Percentiles rank a stretch among this genome's conserved stretches.
Conservation (phyloP, 2,329 filamentous ascomycete genomes). For the Botrytis fragariae region DNA sequence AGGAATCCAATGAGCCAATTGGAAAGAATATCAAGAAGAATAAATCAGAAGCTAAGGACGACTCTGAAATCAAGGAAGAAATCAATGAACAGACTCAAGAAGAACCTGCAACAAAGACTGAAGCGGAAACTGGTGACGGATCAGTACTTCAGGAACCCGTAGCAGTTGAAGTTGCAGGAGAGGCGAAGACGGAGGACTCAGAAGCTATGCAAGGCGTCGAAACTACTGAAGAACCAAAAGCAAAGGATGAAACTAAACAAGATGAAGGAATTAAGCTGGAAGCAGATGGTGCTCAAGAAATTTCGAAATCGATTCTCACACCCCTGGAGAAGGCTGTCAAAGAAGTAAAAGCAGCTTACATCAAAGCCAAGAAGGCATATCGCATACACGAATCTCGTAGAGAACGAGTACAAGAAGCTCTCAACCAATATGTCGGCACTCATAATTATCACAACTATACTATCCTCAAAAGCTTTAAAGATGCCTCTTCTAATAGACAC, state of each 20-base stretch:
- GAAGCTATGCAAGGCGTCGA: conserved; percentile 11
- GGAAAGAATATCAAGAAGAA: conserved; percentile 14
- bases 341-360: conserved; percentile 76
- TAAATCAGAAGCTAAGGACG: conserved; percentile 14
- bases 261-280: conserved; percentile 4
- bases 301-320: conserved; percentile 30
- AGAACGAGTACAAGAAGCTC: conserved; percentile 69
- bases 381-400: conserved; percentile 73
- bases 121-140: not conserved
- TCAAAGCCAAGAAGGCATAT: conserved; percentile 79
- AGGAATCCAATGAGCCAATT: conserved; percentile 27
- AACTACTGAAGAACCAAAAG: not conserved
- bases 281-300: conserved; percentile 22
- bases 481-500: conserved; percentile 81
- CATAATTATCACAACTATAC: conserved; percentile 98
- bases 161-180: not conserved
- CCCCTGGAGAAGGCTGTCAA: conserved; percentile 66
- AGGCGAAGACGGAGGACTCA: not conserved
- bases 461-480: conserved; percentile 76
- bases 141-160: not conserved
- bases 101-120: not conserved
- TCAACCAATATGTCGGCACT: conserved; percentile 77
- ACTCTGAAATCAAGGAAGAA: not conserved
- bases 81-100: conserved; percentile 9
- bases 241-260: not conserved